Conservation (phyloP, 495 filamentous ascomycete species). For the Parathielavia appendiculata region DNA sequence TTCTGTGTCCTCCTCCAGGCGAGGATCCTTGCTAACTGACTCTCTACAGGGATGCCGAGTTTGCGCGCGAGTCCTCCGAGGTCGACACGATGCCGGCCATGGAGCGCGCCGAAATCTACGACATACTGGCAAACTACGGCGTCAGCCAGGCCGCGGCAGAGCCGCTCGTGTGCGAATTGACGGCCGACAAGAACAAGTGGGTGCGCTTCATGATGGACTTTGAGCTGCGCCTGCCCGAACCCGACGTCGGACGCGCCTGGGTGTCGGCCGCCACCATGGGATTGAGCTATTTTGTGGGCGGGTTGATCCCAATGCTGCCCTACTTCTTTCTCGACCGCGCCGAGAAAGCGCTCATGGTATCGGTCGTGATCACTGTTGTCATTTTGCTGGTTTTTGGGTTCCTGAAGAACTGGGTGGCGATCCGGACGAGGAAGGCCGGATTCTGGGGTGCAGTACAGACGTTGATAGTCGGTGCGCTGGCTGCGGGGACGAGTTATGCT, state of each 20-base stretch:
- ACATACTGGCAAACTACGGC: constrained; percentile 42
- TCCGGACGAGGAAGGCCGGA: constrained; percentile 32
- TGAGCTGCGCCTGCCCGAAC: constrained; percentile 45
- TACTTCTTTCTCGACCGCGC: constrained; percentile 48
- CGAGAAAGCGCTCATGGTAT: constrained; percentile 43
- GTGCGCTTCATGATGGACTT: constrained; percentile 54
- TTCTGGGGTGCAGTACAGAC: constrained; percentile 42
- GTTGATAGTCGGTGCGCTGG: constrained; percentile 37
- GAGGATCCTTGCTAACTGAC: constrained; percentile 32
- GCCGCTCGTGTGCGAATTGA: constrained; percentile 40
- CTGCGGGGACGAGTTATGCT: constrained; percentile 42
- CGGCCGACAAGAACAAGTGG: constrained; percentile 39
- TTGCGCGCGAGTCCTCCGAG: constrained; percentile 40
- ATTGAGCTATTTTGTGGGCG: constrained; percentile 51
- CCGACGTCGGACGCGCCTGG: constrained; percentile 38
- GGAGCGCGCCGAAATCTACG: constrained; percentile 42
- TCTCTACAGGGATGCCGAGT: constrained; percentile 44
- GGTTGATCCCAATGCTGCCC: constrained; percentile 53
- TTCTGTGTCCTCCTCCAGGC: neutral
- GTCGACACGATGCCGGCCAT: constrained; percentile 37
- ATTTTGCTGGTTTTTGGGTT: constrained; percentile 52
- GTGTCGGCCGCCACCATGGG: constrained; percentile 50
- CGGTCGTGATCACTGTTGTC: constrained; percentile 47
- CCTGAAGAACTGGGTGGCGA: constrained; percentile 40
- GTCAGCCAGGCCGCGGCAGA: constrained; percentile 28